Evolutionary conservation across 2,329 filamentous ascomycete genomes (phyloP).

Genomic region (Talaromyces sp.): DNA sequence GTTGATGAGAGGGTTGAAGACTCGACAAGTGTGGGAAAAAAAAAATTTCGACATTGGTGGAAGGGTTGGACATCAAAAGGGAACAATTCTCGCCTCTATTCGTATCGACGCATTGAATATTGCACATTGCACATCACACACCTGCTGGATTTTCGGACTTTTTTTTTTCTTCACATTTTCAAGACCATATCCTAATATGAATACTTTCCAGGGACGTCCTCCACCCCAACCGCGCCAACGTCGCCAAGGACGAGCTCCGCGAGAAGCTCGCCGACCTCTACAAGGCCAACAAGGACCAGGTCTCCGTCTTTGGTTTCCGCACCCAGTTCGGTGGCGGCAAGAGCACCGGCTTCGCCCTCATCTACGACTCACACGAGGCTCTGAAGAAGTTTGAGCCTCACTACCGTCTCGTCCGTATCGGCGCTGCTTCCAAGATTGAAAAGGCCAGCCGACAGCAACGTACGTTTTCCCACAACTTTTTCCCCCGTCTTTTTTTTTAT

Average conservation of each 20-base stretch:
- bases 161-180: too few species aligned
- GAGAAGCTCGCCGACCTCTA: constrained; percentile 91
- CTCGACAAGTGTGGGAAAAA: neutral
- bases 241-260: constrained; percentile 98
- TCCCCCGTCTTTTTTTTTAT: constrained; percentile 3
- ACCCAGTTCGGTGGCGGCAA: constrained; percentile 99
- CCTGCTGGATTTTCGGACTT: neutral
- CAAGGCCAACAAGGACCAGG: constrained; percentile 97
- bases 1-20: neutral
- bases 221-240: constrained; percentile 96
- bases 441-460: constrained; percentile 97
- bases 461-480: constrained; percentile 53
- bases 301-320: constrained; percentile 96
- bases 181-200: constrained; percentile 7
- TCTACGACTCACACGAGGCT: constrained; percentile 97
- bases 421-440: constrained; percentile 90
- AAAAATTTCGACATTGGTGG: neutral
- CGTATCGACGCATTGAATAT: neutral
- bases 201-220: constrained; percentile 77
- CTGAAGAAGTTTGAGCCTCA: constrained; percentile 99
- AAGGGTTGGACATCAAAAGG: neutral
- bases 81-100: neutral
- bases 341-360: constrained; percentile 96
- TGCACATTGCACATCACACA: neutral
- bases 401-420: constrained; percentile 94